Percentiles rank a stretch among this genome's conserved stretches.
Conservation (phyloP, 2,329 filamentous ascomycete genomes). For the Aspergillus uvarum region DNA sequence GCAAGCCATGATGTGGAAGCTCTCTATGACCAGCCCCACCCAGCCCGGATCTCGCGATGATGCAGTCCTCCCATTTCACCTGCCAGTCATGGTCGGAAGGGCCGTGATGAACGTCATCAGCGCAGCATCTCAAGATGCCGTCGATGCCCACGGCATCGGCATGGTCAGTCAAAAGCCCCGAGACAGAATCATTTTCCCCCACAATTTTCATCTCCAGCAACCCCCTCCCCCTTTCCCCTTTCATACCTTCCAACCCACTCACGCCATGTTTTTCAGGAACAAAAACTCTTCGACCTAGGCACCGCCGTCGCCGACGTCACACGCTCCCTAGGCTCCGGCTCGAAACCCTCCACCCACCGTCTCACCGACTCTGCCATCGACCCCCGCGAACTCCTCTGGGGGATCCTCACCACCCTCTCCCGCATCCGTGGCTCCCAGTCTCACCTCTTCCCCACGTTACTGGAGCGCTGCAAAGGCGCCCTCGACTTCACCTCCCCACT, state of each 20-base stretch:
- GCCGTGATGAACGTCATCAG: constrained; percentile 67
- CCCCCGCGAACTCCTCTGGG: constrained; percentile 39
- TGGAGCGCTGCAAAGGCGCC: constrained; percentile 33
- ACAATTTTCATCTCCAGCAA: not conserved
- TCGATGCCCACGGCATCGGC: constrained; percentile 73
- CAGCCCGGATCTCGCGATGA: constrained; percentile 57
- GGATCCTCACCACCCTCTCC: constrained; percentile 38
- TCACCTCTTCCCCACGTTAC: constrained; percentile 35
- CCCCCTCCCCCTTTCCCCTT: not conserved
- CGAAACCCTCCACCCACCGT: constrained; percentile 27
- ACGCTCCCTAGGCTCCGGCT: constrained; percentile 28
- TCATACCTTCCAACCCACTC: not conserved
- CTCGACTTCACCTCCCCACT: constrained; percentile 34
- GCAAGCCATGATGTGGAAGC: constrained; percentile 69
- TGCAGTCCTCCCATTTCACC: constrained; percentile 62
- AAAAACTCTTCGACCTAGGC: constrained; percentile 40
- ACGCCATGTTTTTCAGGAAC: constrained; percentile 27
- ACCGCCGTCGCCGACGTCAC: constrained; percentile 36
- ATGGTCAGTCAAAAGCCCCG: constrained; percentile 55
- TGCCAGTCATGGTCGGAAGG: constrained; percentile 62
- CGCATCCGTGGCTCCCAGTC: constrained; percentile 42
- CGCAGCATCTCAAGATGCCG: constrained; percentile 70
- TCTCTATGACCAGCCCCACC: constrained; percentile 65
- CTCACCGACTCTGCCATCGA: constrained; percentile 34
- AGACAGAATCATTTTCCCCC: not conserved